Percentiles rank a stretch among this genome's conserved stretches.
These are phyloP conservation scores for Tetrapisispora taiwanensis DNA, from an alignment of 805 yeast species.

Conservation along the genomic window DNA sequence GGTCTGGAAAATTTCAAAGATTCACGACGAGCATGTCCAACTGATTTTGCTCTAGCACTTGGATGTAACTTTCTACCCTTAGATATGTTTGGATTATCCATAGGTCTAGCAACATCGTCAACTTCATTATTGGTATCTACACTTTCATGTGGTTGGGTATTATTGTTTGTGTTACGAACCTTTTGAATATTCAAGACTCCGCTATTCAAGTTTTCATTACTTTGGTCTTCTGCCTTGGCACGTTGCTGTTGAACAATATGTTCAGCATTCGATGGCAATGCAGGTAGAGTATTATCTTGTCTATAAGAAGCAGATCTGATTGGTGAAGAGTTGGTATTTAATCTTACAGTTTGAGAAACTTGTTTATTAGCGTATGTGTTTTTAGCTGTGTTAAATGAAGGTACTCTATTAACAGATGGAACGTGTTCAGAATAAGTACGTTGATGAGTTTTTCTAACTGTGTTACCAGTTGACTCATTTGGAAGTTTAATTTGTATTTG, in stretches of 20 bases:
- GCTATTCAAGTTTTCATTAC: slow-evolving; percentile 13
- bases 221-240: slow-evolving; percentile 15
- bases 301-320: slow-evolving; percentile 21
- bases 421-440: slow-evolving; percentile 34
- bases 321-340: slow-evolving; percentile 9
- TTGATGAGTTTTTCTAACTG: slow-evolving; percentile 21
- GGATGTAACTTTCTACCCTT: slow-evolving; percentile 47
- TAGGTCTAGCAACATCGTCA: slow-evolving; percentile 16
- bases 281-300: slow-evolving; percentile 23
- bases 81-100: slow-evolving; percentile 17
- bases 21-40: slow-evolving; percentile 57
- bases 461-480: slow-evolving; percentile 3
- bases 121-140: slow-evolving; percentile 2
- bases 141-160: slow-evolving; percentile 1
- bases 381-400: slow-evolving; percentile 22
- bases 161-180: slow-evolving; percentile 5
- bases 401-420: slow-evolving; percentile 20
- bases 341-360: background rate
- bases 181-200: background rate
- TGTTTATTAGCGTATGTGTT: background rate
- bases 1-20: slow-evolving; percentile 34
- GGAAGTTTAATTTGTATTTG: slow-evolving; percentile 8
- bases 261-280: slow-evolving; percentile 29
- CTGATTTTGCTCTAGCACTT: slow-evolving; percentile 78
- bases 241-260: slow-evolving; percentile 25